phyloP scores from a whole-genome alignment of 1,284 basidiomycete genomes.

The Austroboletus niveus region DNA sequence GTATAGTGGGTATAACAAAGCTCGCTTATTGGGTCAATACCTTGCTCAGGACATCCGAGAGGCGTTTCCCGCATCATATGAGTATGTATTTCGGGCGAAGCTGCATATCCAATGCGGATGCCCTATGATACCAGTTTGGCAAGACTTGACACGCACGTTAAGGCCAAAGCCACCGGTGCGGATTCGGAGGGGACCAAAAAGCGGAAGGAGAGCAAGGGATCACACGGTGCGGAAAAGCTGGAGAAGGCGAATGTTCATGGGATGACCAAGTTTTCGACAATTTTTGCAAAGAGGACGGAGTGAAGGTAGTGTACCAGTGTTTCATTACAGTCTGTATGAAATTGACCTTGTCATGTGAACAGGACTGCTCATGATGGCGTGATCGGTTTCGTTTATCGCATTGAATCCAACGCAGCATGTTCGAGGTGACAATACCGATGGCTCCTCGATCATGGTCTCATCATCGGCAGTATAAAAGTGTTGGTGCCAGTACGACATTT shows the following conservation, averaged over 20 bases:
- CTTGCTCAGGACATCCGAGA: constrained; percentile 47
- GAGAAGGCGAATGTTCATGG: constrained; percentile 75
- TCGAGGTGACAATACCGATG: too few species aligned
- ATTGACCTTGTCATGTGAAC: not conserved
- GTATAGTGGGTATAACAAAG: constrained; percentile 57
- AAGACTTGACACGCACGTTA: constrained; percentile 53
- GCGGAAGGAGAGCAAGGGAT: constrained; percentile 52
- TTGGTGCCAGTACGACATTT: too few species aligned
- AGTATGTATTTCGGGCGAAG: constrained; percentile 48
- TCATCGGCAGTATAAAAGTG: too few species aligned
- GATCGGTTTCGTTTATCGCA: too few species aligned
- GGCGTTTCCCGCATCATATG: constrained; percentile 56
- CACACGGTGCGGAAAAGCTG: constrained; percentile 72
- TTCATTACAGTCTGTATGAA: too few species aligned
- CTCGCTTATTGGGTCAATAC: constrained; percentile 68
- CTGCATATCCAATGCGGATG: not conserved
- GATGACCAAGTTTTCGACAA: constrained; percentile 75
- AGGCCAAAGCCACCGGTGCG: constrained; percentile 26
- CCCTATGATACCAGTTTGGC: constrained; percentile 47
- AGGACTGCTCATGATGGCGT: constrained; percentile 33
- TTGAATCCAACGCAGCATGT: too few species aligned
- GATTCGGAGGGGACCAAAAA: constrained; percentile 43
- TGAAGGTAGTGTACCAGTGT: not conserved
- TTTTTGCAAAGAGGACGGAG: constrained; percentile 58
- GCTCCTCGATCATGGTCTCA: too few species aligned